A percentile compares a stretch with the other conserved stretches of the same genome.
Evolutionary conservation across 768 basidiomycete genomes (phyloP).

Genomic region (Boletus coccyginus): DNA sequence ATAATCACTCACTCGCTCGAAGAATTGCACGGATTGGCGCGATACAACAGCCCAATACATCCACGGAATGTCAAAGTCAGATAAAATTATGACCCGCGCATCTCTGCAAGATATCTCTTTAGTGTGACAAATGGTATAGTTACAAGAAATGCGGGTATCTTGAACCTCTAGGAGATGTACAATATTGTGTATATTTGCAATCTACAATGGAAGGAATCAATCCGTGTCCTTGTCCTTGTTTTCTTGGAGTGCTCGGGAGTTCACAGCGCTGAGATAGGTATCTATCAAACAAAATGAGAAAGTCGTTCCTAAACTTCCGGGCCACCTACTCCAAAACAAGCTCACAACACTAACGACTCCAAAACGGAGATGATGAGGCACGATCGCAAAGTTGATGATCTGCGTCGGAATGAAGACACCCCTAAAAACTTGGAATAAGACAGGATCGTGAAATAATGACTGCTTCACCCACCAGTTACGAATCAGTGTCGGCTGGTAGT

Average conservation of each 20-base stretch:
- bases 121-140: neutral
- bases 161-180: conserved; percentile 12
- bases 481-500: conserved; percentile 69
- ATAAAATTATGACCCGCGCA: neutral
- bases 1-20: neutral
- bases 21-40: neutral
- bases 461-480: conserved; percentile 61
- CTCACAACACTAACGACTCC: conserved; percentile 73
- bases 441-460: neutral
- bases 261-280: conserved; percentile 60
- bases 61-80: neutral
- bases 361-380: conserved; percentile 76
- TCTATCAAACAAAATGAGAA: conserved; percentile 35
- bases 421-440: conserved; percentile 36
- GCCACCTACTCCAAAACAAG: conserved; percentile 74
- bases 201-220: conserved; percentile 1
- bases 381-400: conserved; percentile 71
- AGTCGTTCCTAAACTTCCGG: neutral
- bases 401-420: conserved; percentile 75
- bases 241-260: conserved; percentile 31
- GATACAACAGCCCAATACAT: neutral
- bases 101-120: neutral
- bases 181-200: neutral
- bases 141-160: conserved; percentile 10
- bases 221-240: neutral